Evolutionary conservation across 129 eudicot genomes (phyloP), one percentile per base, ranked within the genome.

Genomic region (Centella asiatica): DNA sequence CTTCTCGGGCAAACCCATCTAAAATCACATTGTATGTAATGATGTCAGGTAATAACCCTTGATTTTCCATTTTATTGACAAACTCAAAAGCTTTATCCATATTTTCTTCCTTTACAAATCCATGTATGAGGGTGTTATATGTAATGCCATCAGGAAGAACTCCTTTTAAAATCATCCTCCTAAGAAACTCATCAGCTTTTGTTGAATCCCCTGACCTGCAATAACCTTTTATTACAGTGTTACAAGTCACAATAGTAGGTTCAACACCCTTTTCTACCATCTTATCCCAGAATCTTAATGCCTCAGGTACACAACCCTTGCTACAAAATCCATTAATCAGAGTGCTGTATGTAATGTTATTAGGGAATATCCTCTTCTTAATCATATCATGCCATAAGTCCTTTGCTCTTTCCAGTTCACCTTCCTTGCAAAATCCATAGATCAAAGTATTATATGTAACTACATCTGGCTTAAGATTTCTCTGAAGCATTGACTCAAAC

Each of bases 401-500:
- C n/a, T 69, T 58, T 49, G 90, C 90, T 42, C 70, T 76, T 69
- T 76, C 95, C 88, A 85, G 76, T 40, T 85, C 83, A 66, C 95
- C 97, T 26, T 67, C 88, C 59, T 64, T 89, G 71, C 95, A 80
- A 47, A 85, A 89, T 19, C 95, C 97, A 69, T 80, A 90, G 28
- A 89, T 76, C 78, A 89, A 65, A 24, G 83, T 76, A 56, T 89
- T 89, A 65, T 82, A 85, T 17, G 95, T 85, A 28, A 89, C 85
- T 22, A 85, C 77, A 69, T 89, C 97, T 2, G 90, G 88, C 62
- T 82, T 89, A 25, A 82, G 60, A 53, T 83, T 85, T 65, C 70
- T 73, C 49, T 82, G 82, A 56, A 78, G 54, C 97, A 89, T 89
- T 19, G 72, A 29, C 36, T 73, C 60, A 61, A 82, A 89, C 71